Evolutionary conservation across 768 basidiomycete species (phyloP).

Genomic region (Lentinula boryana): DNA sequence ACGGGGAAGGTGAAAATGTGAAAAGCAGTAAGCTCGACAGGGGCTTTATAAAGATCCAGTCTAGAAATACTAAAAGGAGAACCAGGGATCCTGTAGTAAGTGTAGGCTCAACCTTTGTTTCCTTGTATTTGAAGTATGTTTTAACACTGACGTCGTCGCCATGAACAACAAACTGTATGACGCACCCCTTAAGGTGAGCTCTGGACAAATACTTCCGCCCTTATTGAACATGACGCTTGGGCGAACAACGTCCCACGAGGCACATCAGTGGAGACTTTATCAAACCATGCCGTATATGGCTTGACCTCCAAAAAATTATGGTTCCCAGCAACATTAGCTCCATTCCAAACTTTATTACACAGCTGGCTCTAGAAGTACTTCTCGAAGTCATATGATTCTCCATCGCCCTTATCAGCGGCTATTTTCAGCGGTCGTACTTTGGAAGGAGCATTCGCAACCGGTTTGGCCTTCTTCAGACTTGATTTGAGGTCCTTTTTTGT

Average conservation of each 20-base stretch:
- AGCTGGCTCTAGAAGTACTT: conserved; percentile 39
- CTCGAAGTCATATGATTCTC: conserved; percentile 52
- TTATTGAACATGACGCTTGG: background rate
- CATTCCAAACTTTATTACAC: background rate
- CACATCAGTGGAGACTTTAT: background rate
- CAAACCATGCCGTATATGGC: too few species aligned
- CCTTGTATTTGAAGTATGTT: background rate
- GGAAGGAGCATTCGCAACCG: conserved; percentile 31
- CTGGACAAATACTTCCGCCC: background rate
- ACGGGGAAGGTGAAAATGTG: background rate
- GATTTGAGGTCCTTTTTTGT: background rate
- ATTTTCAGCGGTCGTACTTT: conserved; percentile 21
- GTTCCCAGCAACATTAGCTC: background rate
- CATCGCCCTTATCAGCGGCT: conserved; percentile 13
- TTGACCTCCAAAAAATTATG: background rate
- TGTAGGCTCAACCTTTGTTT: background rate
- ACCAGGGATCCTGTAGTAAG: too few species aligned
- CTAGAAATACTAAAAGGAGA: background rate
- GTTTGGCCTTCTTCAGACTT: conserved; percentile 13
- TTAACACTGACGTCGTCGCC: background rate
- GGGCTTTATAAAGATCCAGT: background rate
- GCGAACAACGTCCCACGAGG: background rate
- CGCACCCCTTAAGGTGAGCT: background rate
- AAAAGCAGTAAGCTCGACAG: background rate
- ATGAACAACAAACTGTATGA: background rate